Evolutionary conservation across 2,329 filamentous ascomycete species (phyloP), one percentile per base, ranked within the genome.

Genomic region (Apiospora koreana): DNA sequence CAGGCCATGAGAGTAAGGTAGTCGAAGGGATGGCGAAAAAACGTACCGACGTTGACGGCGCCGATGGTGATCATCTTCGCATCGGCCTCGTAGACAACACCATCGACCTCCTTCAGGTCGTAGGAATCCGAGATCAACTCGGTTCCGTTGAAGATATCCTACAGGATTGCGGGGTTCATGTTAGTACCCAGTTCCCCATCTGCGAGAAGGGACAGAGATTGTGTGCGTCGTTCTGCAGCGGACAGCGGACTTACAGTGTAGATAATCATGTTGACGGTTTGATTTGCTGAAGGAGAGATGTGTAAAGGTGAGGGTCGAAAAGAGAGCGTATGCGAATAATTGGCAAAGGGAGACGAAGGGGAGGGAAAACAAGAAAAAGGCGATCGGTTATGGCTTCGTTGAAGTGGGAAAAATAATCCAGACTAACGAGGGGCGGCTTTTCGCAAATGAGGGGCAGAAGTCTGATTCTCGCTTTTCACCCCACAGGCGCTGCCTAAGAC

Each of bases 41-140:
- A 88, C 91, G 76, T 82, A 94, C 93, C 87, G 80, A 97, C 90
- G 75, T 88, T 83, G 80, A 95, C 90, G 74, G 83, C 89, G 74
- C 91, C 94, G 83, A 95, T 87, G 72, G 89, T 90, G 85, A 98
- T 94, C 91, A 95, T 97, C 81, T 88, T 87, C 86, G 95, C 97
- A 86, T 99, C 92, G 81, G 92, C 92, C 87, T 98, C 95, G 86
- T 93, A 98, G 78, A 93, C 91, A 76, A 93, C 86, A 76, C 89
- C 91, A 82, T 95, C 93, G 74, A 95, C 81, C 82, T 92, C 87
- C 86, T 93, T 94, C 81, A 97, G 83, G 77, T 94, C 87, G 87
- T 92, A 98, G 77, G 93, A 96, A 86, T 98, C 95, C 80, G 96
- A 97, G 91, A 98, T 91, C 83, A 99, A 89, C 92, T 99, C 96